Percentiles rank a stretch among this genome's conserved stretches.
Conservation (phyloP, 371 early-diverging fungal species). For the Circinella minor region DNA sequence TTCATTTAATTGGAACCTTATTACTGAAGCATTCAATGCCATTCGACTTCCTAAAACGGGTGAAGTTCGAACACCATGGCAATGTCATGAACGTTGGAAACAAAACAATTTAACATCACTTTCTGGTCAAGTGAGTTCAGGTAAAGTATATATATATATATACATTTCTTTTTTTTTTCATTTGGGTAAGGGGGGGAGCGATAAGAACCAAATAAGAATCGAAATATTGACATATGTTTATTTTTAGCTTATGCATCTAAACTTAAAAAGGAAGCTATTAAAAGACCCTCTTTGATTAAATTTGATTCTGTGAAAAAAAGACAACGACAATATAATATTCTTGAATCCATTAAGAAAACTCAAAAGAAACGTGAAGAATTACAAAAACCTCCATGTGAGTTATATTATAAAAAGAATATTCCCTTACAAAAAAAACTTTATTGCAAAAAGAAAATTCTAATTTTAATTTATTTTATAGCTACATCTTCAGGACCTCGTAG, state of each 20-base stretch:
- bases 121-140: constrained; percentile 55
- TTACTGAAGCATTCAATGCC: constrained; percentile 64
- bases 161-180: no score
- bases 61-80: constrained; percentile 69
- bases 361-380: constrained; percentile 53
- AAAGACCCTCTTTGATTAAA: constrained; percentile 32
- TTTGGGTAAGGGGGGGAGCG: no score
- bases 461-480: constrained; percentile 3
- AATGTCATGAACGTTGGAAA: constrained; percentile 64
- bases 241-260: constrained; percentile 30
- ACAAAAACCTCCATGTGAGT: constrained; percentile 38
- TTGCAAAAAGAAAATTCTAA: neutral
- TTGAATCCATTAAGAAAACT: constrained; percentile 56
- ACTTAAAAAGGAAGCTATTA: constrained; percentile 33
- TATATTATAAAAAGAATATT: no score
- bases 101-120: constrained; percentile 47
- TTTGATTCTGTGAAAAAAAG: constrained; percentile 48
- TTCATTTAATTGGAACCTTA: constrained; percentile 73
- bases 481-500: constrained; percentile 43
- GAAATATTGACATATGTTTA: neutral
- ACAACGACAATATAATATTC: constrained; percentile 42
- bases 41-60: constrained; percentile 57
- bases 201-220: no score
- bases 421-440: no score
- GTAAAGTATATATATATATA: constrained; percentile 16